Base-by-base conservation (phyloP, 2,329 filamentous ascomycete species). In the Aspergillus brasiliensis region DNA sequence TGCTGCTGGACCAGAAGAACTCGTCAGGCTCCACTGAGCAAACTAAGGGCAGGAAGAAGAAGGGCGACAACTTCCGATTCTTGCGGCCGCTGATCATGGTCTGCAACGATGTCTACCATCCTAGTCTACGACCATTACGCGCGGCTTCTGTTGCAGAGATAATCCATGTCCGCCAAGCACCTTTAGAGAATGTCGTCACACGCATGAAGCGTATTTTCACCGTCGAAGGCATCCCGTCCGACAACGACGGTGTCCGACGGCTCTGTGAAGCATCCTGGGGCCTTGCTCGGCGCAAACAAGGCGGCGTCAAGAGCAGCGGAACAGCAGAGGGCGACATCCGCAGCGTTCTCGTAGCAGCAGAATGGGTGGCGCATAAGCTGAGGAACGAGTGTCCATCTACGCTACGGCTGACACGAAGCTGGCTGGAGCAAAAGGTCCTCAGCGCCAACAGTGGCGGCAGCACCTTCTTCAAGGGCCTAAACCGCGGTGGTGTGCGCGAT, bases 51-150 rank as follows among this genome's bases (percentile, higher is more conserved):
- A 74, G 68, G 44, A 77, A 82, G 61, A 91, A 86, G 75, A 94
- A 92, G 73, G 89, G 88, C 0, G 94, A 98, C 69, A 89, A 88
- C 60, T 99, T 99, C 72, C 86, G 90, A 44, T 84, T 97, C 62
- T 85, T 96, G 77, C 85, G 95, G 48, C 95, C 95, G 0, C 81
- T 99, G 28, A 92, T 99, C 53, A 82, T 99, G 51, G 95, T 99
- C 67, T 99, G 95, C 80, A 99, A 99, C 69, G 96, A 99, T 74
- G 87, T 98, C 1, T 99, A 99, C 71, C 92, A 97, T 67, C 88
- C 94, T 3, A 91, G 93, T 19, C 83, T 99, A 42, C 86, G 92
- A 27, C 92, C 91, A 0, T 81, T 99, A 7, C 87, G 95, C n/a
- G 90, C 94, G 64, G 93, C 92, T 0, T 87, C 82, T 5, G 79